Conservation (phyloP, 2,329 filamentous ascomycete genomes). For the Thielaviopsis populi region DNA sequence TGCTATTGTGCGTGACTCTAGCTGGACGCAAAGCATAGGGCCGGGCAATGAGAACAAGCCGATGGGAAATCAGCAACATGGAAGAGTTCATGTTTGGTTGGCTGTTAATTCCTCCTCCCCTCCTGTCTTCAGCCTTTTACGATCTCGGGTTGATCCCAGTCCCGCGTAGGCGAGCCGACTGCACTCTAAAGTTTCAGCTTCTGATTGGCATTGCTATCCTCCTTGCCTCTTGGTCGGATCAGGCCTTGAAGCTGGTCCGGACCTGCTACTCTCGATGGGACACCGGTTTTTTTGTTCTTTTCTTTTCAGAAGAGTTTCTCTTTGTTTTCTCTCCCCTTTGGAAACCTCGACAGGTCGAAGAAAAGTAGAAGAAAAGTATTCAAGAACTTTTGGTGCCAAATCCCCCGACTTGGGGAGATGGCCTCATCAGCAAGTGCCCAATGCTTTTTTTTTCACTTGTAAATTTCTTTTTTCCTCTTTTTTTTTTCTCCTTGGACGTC, state of each 20-base stretch:
- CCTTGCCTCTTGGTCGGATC: background rate
- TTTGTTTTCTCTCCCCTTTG: background rate
- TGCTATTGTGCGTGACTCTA: background rate
- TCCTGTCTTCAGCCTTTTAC: background rate
- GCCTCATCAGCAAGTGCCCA: conserved; percentile 2
- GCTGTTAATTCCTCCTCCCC: background rate
- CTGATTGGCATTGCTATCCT: background rate
- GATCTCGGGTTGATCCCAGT: background rate
- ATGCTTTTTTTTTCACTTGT: conserved; percentile 1
- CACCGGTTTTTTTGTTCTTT: background rate
- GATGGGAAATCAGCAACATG: background rate
- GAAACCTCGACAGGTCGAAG: background rate
- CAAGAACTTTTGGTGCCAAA: background rate
- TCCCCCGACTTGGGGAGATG: background rate
- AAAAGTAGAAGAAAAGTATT: background rate
- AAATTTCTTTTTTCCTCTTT: background rate
- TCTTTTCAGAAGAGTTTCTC: background rate
- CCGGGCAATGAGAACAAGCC: background rate
- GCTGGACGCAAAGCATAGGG: background rate
- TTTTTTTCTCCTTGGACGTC: background rate
- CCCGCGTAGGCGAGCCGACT: background rate
- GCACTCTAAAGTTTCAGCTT: conserved; percentile 1
- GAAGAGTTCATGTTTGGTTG: background rate
- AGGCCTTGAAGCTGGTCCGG: background rate
- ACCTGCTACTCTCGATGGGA: background rate